Percentiles rank a stretch among this genome's conserved stretches.
phyloP scores from a whole-genome alignment of 2,329 filamentous ascomycete species.

The Aspergillus proliferans region DNA sequence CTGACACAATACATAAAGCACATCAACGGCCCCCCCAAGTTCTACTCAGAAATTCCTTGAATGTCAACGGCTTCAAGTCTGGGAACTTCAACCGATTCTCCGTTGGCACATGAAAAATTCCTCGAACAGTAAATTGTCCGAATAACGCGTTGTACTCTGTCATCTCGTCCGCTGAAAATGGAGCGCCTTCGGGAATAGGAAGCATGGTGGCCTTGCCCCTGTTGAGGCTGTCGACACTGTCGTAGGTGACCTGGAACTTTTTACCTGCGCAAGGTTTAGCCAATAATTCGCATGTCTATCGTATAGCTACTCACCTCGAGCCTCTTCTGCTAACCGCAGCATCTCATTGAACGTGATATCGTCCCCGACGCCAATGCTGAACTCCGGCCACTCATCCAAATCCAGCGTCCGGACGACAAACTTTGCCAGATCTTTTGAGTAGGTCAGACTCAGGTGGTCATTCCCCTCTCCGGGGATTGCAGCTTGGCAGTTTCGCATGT shows the following conservation, averaged over 20 bases:
- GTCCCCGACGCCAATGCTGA: slow-evolving; percentile 33
- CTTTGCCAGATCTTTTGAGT: slow-evolving; percentile 44
- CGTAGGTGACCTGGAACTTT: slow-evolving; percentile 31
- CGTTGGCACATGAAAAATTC: slow-evolving; percentile 22
- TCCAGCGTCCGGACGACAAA: slow-evolving; percentile 41
- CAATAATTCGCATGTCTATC: neutral
- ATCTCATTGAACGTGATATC: slow-evolving; percentile 42
- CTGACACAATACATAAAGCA: neutral
- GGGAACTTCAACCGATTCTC: slow-evolving; percentile 18
- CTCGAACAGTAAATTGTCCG: slow-evolving; percentile 21
- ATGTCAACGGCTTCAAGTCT: slow-evolving; percentile 15
- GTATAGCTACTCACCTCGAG: slow-evolving; percentile 28
- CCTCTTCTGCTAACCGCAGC: slow-evolving; percentile 37
- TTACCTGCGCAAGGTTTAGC: slow-evolving; percentile 12
- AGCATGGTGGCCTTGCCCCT: slow-evolving; percentile 31
- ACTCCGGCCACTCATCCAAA: slow-evolving; percentile 42
- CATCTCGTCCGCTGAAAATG: slow-evolving; percentile 17
- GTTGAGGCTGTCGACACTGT: slow-evolving; percentile 28
- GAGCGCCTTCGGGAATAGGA: slow-evolving; percentile 12
- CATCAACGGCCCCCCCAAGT: slow-evolving; percentile 7
- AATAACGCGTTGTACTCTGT: slow-evolving; percentile 21
- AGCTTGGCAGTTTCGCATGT: slow-evolving; percentile 41
- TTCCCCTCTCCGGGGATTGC: slow-evolving; percentile 47
- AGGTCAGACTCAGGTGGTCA: slow-evolving; percentile 42
- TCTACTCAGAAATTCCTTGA: slow-evolving; percentile 19